Percentiles rank a stretch among this genome's conserved stretches.
Conservation (phyloP, 768 basidiomycete genomes). For the Rubroboletus satanas region DNA sequence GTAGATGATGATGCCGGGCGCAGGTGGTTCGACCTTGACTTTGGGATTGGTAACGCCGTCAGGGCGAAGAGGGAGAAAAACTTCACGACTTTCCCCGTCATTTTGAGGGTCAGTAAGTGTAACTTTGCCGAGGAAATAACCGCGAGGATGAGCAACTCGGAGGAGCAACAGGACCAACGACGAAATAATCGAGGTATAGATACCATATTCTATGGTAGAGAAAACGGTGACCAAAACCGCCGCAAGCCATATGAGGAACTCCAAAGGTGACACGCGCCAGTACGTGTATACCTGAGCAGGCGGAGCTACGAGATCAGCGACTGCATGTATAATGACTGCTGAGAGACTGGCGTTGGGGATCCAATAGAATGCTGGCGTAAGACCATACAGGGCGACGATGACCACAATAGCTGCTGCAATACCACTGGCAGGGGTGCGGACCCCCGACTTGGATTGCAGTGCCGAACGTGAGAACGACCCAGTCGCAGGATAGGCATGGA, state of each 20-base stretch:
- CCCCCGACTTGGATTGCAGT: conserved; percentile 92
- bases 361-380: conserved; percentile 91
- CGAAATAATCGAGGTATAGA: conserved; percentile 80
- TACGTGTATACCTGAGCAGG: conserved; percentile 79
- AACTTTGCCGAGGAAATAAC: conserved; percentile 87
- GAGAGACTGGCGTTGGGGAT: conserved; percentile 80
- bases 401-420: conserved; percentile 83
- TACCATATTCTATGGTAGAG: conserved; percentile 90
- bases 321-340: conserved; percentile 93
- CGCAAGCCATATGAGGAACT: conserved; percentile 84
- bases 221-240: conserved; percentile 90
- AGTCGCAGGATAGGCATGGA: conserved; percentile 92
- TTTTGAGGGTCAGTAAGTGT: conserved; percentile 44
- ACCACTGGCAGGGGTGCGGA: conserved; percentile 92
- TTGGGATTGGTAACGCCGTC: conserved; percentile 62
- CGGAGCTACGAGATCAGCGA: conserved; percentile 81
- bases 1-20: conserved; percentile 87
- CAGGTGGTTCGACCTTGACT: conserved; percentile 70
- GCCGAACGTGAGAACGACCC: conserved; percentile 99
- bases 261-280: conserved; percentile 93
- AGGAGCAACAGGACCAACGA: conserved; percentile 79
- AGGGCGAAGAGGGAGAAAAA: conserved; percentile 75
- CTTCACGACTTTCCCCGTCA: conserved; percentile 51
- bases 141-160: conserved; percentile 84
- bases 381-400: conserved; percentile 89